These are phyloP conservation scores for Linum usitatissimum DNA, from an alignment of 345 rosid genomes.

Conservation along the genomic window DNA sequence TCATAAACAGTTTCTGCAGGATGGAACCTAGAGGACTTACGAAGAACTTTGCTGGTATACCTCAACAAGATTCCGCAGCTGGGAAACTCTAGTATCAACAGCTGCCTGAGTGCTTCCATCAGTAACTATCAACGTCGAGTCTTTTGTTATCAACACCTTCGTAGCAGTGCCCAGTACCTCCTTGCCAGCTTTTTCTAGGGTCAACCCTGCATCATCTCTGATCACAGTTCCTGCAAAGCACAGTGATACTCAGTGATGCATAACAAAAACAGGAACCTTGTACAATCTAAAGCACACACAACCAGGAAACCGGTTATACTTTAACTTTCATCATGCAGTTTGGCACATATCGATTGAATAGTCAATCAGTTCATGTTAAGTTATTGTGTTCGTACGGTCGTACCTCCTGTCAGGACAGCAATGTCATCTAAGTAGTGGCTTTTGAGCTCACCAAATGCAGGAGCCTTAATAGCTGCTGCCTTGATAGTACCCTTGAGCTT, in stretches of 20 bases:
- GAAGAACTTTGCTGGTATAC: slow-evolving; percentile 23
- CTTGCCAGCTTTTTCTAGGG: slow-evolving; percentile 61
- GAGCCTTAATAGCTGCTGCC: slow-evolving; percentile 84
- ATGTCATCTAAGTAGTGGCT: slow-evolving; percentile 86
- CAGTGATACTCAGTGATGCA: no score
- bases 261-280: no score
- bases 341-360: background rate
- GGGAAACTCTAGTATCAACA: slow-evolving; percentile 64
- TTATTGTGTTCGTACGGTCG: background rate
- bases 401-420: slow-evolving; percentile 92
- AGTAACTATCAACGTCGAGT: slow-evolving; percentile 71
- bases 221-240: slow-evolving; percentile 58
- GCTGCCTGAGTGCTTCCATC: slow-evolving; percentile 58
- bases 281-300: no score
- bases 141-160: slow-evolving; percentile 59
- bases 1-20: background rate
- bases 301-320: background rate
- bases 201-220: slow-evolving; percentile 70
- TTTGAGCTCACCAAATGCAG: slow-evolving; percentile 82
- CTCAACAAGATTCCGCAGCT: slow-evolving; percentile 55
- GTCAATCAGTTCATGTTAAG: background rate
- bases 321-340: background rate
- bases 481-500: slow-evolving; percentile 68
- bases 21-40: slow-evolving; percentile 5
- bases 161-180: slow-evolving; percentile 68